Conservation (phyloP, 768 basidiomycete genomes). For the Multifurca ochricompacta region DNA sequence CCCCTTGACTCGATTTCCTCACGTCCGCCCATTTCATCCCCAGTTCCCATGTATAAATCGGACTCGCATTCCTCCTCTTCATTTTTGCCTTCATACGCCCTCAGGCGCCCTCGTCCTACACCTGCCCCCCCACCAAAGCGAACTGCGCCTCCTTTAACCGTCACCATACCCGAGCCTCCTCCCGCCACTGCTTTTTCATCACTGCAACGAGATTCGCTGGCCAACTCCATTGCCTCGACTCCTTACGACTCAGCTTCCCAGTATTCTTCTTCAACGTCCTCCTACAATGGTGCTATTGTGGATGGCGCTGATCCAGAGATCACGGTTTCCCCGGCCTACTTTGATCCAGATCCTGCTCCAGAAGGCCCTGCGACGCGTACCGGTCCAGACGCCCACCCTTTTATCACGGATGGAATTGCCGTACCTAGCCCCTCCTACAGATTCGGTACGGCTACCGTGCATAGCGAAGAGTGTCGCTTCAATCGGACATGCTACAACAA, state of each 20-base stretch:
- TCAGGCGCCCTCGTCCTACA: constrained; percentile 3
- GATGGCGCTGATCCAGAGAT: constrained; percentile 16
- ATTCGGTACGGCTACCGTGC: constrained; percentile 12
- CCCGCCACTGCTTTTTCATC: not conserved
- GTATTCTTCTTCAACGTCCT: constrained; percentile 11
- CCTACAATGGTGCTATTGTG: constrained; percentile 4
- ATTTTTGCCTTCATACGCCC: constrained; percentile 12
- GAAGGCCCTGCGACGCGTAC: constrained; percentile 40
- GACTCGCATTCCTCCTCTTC: constrained; percentile 12
- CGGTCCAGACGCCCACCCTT: constrained; percentile 26
- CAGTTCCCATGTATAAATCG: constrained; percentile 4
- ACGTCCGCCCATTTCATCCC: constrained; percentile 16
- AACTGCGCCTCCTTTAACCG: not conserved
- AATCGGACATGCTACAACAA: constrained; percentile 19
- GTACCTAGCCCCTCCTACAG: constrained; percentile 10
- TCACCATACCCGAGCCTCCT: constrained; percentile 9
- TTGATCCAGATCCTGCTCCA: constrained; percentile 37
- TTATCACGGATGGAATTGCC: constrained; percentile 19
- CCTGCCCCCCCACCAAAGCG: not conserved
- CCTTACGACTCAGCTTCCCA: constrained; percentile 13
- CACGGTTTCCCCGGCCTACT: constrained; percentile 37
- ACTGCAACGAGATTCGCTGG: constrained; percentile 8
- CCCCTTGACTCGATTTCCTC: constrained; percentile 8
- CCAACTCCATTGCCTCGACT: constrained; percentile 13
- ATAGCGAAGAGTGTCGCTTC: constrained; percentile 20